Evolutionary conservation across 352 stramenopile species (phyloP).

Genomic region (Phytophthora tentaculata): DNA sequence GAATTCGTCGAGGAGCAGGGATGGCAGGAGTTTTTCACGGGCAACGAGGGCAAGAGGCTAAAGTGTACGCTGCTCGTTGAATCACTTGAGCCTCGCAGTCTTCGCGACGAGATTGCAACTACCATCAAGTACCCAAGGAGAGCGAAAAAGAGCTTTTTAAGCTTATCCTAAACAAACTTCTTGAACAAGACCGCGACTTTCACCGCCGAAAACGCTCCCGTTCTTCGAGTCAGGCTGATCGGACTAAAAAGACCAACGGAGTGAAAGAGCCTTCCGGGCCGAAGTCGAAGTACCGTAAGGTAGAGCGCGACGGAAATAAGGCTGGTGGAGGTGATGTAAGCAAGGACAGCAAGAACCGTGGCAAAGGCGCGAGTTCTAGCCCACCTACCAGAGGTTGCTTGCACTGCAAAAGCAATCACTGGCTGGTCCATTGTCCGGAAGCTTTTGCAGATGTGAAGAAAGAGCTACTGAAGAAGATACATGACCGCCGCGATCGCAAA

Average conservation of each 20-base stretch:
- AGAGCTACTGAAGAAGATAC: neutral
- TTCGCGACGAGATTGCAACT: neutral
- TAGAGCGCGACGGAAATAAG: neutral
- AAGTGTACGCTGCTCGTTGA: neutral
- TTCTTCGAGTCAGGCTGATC: neutral
- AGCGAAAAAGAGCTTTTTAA: neutral
- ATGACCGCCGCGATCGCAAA: neutral
- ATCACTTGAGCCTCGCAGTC: neutral
- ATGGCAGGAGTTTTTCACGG: neutral
- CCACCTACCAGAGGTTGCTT: neutral
- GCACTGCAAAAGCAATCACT: neutral
- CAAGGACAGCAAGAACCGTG: neutral
- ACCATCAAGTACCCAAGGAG: neutral
- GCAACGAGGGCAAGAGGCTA: neutral
- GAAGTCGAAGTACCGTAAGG: neutral
- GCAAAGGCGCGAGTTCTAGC: neutral
- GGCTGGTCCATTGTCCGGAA: neutral
- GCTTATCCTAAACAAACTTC: neutral
- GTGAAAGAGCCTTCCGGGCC: neutral
- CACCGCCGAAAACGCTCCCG: neutral
- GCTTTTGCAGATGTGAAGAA: neutral
- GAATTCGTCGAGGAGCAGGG: neutral
- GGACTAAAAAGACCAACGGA: too few relatives aligned
- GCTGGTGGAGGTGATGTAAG: neutral
- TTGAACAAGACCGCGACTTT: constrained; percentile 1